phyloP scores from a whole-genome alignment of 2,329 filamentous ascomycete genomes.

The Byssoonygena ceratinophila region DNA sequence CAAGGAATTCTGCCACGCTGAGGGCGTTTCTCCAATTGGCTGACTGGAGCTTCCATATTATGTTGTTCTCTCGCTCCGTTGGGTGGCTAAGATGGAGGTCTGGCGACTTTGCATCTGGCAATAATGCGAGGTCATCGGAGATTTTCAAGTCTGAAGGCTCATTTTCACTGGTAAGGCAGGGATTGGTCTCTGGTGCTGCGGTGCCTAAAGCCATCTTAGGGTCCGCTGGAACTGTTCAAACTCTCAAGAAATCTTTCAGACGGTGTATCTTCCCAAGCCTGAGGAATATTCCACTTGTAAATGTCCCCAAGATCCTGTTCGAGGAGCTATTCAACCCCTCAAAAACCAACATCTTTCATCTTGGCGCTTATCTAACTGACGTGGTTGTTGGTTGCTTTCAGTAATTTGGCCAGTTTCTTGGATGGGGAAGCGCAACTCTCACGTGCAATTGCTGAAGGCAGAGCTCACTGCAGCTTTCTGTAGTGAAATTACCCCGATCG shows the following conservation, averaged over 20 bases:
- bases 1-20: constrained; percentile 45
- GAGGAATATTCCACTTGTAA: no score
- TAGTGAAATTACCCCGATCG: no score
- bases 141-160: background rate
- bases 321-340: no score
- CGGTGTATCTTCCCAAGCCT: background rate
- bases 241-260: no score
- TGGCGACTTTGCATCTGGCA: constrained; percentile 15
- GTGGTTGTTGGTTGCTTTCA: background rate
- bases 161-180: background rate
- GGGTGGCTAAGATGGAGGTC: constrained; percentile 42
- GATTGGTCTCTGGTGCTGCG: background rate
- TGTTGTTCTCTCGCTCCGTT: constrained; percentile 45
- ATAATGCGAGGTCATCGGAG: background rate
- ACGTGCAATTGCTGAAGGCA: no score
- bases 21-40: constrained; percentile 51
- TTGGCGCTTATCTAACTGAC: background rate
- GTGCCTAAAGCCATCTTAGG: no score
- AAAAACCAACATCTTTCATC: no score
- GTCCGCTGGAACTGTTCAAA: no score
- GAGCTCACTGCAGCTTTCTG: no score
- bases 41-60: constrained; percentile 48
- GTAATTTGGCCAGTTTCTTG: no score
- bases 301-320: no score
- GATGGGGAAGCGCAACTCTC: no score